Base-by-base conservation (phyloP, 2,329 filamentous ascomycete species). In the Fusarium sp. region DNA sequence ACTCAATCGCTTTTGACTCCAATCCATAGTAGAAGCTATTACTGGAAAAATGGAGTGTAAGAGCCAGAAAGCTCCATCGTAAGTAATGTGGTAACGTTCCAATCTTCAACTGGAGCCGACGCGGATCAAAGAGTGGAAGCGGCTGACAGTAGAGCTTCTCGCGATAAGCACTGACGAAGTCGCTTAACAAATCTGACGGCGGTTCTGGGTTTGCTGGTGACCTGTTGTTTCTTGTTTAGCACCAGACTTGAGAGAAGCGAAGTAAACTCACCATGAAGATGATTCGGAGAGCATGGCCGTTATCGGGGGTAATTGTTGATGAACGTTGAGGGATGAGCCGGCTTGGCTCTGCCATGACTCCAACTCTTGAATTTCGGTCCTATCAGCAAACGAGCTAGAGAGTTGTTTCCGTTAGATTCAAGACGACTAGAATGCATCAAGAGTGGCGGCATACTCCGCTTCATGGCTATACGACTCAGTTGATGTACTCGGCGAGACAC, bases 141-240 rank as follows among this genome's bases (percentile, higher is more conserved):
- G 68, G 68, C 13, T 71, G 68, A 3, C 69, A 71, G 43, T 72
- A 71, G 0, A 71, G 7, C 9, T 69, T 72, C n/a, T 71, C 57
- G 0, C 64, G 56, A 5, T 72, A 71, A 1, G 63, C 48, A 3
- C n/a, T 34, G 1, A 69, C 63, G 0, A 74, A 54, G 1, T 73
- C 55, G 1, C 31, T 18, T 0, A 74, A 11, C 0, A 63, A 9
- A 5, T 74, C 65, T n/a, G 31, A 1, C 1, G 65, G 54, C 0
- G 72, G 68, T 14, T 74, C 72, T 2, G 70, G 70, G 3, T 68
- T 63, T 7, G 52, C 48, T 1, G 66, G 53, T 0, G 61, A 60
- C 72, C 72, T 74, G 2, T 6, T 2, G 13, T 10, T 6, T n/a
- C 1, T 8, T 22, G 1, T 10, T 6, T 4, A 31, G 28, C 3